phyloP scores from a whole-genome alignment of 1,284 basidiomycete species.

The Taiwanofungus camphoratus region DNA sequence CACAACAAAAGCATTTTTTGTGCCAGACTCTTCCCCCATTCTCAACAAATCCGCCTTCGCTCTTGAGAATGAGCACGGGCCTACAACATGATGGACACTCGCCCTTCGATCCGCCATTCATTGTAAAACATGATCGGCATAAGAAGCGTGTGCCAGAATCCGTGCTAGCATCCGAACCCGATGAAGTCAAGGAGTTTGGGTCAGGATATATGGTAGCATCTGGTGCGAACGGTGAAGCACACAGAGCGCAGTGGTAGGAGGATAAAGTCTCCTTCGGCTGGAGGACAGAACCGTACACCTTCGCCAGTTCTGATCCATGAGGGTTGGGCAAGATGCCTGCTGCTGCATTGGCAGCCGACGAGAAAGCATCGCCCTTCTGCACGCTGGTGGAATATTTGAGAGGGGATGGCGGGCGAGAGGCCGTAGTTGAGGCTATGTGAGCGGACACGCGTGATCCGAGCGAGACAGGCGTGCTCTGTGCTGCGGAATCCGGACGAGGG shows the following conservation, averaged over 20 bases:
- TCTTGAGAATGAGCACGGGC: constrained; percentile 66
- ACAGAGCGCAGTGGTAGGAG: constrained; percentile 63
- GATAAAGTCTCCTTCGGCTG: constrained; percentile 69
- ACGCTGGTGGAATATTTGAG: constrained; percentile 42
- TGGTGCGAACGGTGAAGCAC: constrained; percentile 59
- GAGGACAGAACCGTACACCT: constrained; percentile 76
- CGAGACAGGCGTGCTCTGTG: constrained; percentile 25
- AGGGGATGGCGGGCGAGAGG: constrained; percentile 47
- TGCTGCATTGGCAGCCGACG: constrained; percentile 27
- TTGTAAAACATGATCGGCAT: constrained; percentile 64
- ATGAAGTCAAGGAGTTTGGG: constrained; percentile 34
- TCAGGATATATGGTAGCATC: constrained; percentile 81
- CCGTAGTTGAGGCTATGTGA: constrained; percentile 50
- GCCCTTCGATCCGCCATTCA: constrained; percentile 71
- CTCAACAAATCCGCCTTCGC: constrained; percentile 72
- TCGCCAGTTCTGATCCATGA: constrained; percentile 59
- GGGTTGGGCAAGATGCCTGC: constrained; percentile 57
- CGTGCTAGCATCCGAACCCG: constrained; percentile 19
- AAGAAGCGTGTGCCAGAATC: constrained; percentile 48
- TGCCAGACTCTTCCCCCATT: constrained; percentile 69
- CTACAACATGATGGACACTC: constrained; percentile 58
- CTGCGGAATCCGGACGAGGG: constrained; percentile 38
- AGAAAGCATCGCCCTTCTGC: constrained; percentile 36
- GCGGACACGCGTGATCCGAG: constrained; percentile 46
- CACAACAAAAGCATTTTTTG: constrained; percentile 70